Evolutionary conservation across 495 filamentous ascomycete species (phyloP).

Genomic region (Talaromyces borbonicus): DNA sequence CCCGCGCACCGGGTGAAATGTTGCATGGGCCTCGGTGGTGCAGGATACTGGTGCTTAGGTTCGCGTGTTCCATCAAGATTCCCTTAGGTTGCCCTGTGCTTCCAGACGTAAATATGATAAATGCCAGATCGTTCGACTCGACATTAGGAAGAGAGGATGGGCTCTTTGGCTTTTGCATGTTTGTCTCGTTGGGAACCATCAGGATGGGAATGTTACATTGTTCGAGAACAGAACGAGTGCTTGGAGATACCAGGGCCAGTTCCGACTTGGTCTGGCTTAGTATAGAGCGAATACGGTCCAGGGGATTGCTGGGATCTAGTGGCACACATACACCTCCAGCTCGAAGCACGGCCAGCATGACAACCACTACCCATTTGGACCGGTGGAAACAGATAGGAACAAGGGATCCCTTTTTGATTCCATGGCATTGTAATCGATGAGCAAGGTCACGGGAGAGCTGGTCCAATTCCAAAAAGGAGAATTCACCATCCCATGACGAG

Average conservation of each 20-base stretch:
- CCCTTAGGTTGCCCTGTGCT: constrained; percentile 45
- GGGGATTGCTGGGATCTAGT: constrained; percentile 26
- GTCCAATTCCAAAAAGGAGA: constrained; percentile 37
- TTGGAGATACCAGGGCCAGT: constrained; percentile 21
- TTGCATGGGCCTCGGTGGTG: too few species aligned
- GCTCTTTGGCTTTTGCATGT: constrained; percentile 21
- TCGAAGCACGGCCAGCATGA: constrained; percentile 33
- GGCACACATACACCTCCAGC: constrained; percentile 26
- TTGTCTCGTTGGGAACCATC: neutral
- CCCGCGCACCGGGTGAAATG: constrained; percentile 23
- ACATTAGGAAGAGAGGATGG: constrained; percentile 22
- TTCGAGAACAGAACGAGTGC: too few species aligned
- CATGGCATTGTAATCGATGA: constrained; percentile 14
- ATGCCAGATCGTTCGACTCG: constrained; percentile 20
- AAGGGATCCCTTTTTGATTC: constrained; percentile 21
- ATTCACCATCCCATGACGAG: constrained; percentile 35
- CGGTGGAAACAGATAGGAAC: constrained; percentile 38
- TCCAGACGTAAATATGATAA: constrained; percentile 42
- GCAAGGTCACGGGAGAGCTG: constrained; percentile 23
- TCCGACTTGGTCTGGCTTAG: constrained; percentile 20
- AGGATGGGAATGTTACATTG: constrained; percentile 18
- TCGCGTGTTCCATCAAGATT: constrained; percentile 39
- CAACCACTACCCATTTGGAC: constrained; percentile 33
- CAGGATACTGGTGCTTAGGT: constrained; percentile 29
- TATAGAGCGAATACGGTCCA: constrained; percentile 28